These are phyloP conservation scores for Craterostigma plantagineum DNA, from an alignment of 257 asterid species.

Conservation along the genomic window DNA sequence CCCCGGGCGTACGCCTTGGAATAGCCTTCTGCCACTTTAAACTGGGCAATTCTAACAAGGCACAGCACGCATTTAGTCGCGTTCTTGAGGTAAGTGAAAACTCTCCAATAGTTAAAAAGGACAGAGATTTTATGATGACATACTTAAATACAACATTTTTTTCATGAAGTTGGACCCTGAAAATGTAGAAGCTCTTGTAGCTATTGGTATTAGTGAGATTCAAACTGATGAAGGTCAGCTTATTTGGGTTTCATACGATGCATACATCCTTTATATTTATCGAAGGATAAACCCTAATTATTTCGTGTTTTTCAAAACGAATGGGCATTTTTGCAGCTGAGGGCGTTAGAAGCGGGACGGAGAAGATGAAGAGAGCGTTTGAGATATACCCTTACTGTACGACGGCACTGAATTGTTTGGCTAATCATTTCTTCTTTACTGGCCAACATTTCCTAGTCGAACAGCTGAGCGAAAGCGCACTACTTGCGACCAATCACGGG, in stretches of 20 bases:
- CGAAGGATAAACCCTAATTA: background rate
- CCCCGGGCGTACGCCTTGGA: conserved; percentile 89
- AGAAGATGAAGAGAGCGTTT: conserved; percentile 83
- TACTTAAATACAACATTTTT: background rate
- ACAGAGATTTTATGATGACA: too few relatives aligned
- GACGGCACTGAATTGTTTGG: conserved; percentile 79
- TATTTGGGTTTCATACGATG: conserved; percentile 3
- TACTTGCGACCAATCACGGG: conserved; percentile 77
- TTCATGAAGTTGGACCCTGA: conserved; percentile 71
- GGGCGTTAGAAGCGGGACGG: conserved; percentile 63
- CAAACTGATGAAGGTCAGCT: conserved; percentile 76
- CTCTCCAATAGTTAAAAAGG: too few relatives aligned
- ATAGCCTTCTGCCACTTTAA: conserved; percentile 86
- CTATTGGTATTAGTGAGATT: conserved; percentile 83
- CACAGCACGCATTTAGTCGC: conserved; percentile 85
- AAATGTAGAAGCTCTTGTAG: conserved; percentile 90
- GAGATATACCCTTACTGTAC: conserved; percentile 91
- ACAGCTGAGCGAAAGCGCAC: conserved; percentile 95
- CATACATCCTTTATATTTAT: background rate
- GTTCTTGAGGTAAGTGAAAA: conserved; percentile 15
- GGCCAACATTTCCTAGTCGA: conserved; percentile 95
- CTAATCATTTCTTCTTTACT: conserved; percentile 96
- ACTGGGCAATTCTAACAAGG: conserved; percentile 70
- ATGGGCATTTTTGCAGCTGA: conserved; percentile 52
- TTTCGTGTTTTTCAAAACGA: conserved; percentile 7